Evolutionary conservation across 1,284 basidiomycete genomes (phyloP).

Genomic region (Leccinum ponderosum): DNA sequence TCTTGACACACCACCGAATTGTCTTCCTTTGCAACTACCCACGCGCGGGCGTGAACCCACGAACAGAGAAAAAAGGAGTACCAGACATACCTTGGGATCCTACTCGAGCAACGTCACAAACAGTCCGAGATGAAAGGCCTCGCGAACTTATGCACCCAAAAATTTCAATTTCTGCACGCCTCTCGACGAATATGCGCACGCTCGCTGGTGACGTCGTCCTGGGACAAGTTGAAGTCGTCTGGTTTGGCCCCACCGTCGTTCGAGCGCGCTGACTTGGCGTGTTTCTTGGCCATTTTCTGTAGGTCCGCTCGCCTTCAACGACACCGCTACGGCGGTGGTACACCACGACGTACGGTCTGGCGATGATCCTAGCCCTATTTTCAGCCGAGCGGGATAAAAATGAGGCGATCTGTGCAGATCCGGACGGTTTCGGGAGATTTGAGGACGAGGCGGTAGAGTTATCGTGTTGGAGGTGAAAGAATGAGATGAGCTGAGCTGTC

Average conservation of each 20-base stretch:
- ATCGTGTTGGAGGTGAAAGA: constrained; percentile 5
- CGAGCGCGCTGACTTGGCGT: constrained; percentile 4
- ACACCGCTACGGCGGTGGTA: no score
- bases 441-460: constrained; percentile 37
- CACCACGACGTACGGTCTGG: neutral
- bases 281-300: constrained; percentile 21
- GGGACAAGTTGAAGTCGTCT: constrained; percentile 14
- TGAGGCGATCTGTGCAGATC: constrained; percentile 56
- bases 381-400: constrained; percentile 1
- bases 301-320: neutral
- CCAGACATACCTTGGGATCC: constrained; percentile 64
- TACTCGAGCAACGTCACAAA: constrained; percentile 74
- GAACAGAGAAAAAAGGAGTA: neutral
- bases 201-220: constrained; percentile 18
- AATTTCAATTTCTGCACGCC: no score
- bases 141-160: constrained; percentile 56
- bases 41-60: constrained; percentile 5
- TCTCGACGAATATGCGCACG: constrained; percentile 27
- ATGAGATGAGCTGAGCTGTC: neutral
- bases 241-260: constrained; percentile 6
- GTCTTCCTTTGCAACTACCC: constrained; percentile 68
- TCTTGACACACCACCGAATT: constrained; percentile 71
- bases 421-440: constrained; percentile 56
- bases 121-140: constrained; percentile 43
- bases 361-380: no score